Base-by-base conservation (phyloP, 805 yeast species). In the Candida sakaeoensis region DNA sequence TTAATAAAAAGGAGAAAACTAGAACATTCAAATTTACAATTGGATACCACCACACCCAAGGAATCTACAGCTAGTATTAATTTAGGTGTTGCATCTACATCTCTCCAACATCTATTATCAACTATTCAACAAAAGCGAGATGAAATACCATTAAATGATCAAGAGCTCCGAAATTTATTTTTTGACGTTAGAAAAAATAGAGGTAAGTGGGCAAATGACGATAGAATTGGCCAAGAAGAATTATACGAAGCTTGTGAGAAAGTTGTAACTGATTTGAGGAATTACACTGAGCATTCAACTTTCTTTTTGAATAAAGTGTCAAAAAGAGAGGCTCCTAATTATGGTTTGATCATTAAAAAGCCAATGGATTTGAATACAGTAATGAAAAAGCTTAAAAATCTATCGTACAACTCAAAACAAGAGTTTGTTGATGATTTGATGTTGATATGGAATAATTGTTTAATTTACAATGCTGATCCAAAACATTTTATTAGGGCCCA, bases 331-430 rank as follows among this genome's bases (percentile, higher is more conserved):
- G 99, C 99, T 0, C 99, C 99, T 6, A 93, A 93, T 57, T 93
- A 93, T 61, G 88, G 88, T 48, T 82, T 83, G 41, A 74, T 93
- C 30, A 91, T 93, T 53, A 90, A 88, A 52, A 79, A 77, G 42
- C 98, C 99, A 16, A 93, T 93, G 99, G 99, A 93, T 56, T 69
- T 93, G 49, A 90, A 89, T 54, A 91, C 97, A 0, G 96, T 95
- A 10, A 72, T 88, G 80, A 90, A 89, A 54, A 93, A 91, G 58
- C 65, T 95, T 52, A 89, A 89, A 54, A 68, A 74, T 4, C 79
- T 86, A 45, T 91, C 86, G 51, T 93, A 93, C 61, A 76, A 74
- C 45, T 85, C 88, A 30, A 93, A 93, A 53, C 74, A 79, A 45
- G 95, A 85, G 49, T 93, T 93, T 69, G 95, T 89, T n/a, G 95